phyloP scores from a whole-genome alignment of 2,329 filamentous ascomycete species.

The Penicillium sp. region DNA sequence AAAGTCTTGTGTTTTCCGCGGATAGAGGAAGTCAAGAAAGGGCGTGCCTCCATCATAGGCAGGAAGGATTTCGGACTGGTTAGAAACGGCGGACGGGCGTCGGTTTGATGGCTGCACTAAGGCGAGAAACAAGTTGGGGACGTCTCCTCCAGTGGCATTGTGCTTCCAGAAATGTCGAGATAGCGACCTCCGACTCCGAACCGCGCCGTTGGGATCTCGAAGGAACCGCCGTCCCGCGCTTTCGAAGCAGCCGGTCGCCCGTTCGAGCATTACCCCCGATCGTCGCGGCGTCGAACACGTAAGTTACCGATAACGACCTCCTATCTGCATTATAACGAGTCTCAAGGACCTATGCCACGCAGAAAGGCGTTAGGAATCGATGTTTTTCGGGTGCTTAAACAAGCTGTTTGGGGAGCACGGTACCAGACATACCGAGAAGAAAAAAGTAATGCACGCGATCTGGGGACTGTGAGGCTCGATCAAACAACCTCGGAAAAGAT shows the following conservation, averaged over 20 bases:
- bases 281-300: conserved; percentile 26
- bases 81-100: conserved; percentile 14
- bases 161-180: conserved; percentile 37
- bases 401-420: conserved; percentile 16
- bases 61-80: conserved; percentile 9
- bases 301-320: conserved; percentile 22
- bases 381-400: not conserved
- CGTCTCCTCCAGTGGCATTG: conserved; percentile 27
- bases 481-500: not conserved
- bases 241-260: conserved; percentile 48
- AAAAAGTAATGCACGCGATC: conserved; percentile 1
- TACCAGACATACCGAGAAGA: conserved; percentile 18
- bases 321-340: conserved; percentile 28
- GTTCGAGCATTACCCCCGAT: conserved; percentile 49
- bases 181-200: conserved; percentile 36
- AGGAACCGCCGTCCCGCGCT: conserved; percentile 47
- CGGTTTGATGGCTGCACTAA: conserved; percentile 25
- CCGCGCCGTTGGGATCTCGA: conserved; percentile 37
- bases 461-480: not conserved
- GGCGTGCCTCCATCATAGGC: conserved; percentile 21
- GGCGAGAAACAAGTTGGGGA: conserved; percentile 33
- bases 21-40: conserved; percentile 41
- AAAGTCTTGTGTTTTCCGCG: conserved; percentile 27
- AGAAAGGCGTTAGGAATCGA: conserved; percentile 1
- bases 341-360: not conserved